Base-by-base conservation (phyloP, 1,284 basidiomycete genomes). In the Heterobasidion occidentale region DNA sequence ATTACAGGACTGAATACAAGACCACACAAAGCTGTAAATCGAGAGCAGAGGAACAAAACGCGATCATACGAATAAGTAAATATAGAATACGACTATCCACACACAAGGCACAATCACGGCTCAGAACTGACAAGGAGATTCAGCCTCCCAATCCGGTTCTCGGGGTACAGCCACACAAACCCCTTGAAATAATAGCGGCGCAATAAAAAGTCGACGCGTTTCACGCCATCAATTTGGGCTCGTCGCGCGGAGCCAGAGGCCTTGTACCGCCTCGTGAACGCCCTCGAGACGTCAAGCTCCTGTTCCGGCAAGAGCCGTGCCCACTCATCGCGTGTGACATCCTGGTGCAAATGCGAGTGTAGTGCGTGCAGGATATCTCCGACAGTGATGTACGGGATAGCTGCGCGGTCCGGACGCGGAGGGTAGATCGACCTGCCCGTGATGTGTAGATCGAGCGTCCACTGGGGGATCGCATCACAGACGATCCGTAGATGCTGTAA, bases 291-390 rank as follows among this genome's bases (percentile, higher is more conserved):
- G n/a, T 65, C 70, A 5, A 68, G 70, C 67, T 77, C 73, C 59
- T 78, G 70, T 19, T 67, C 59, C 4, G 66, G 33, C 8, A 66
- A 68, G 53, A 87, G 67, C 42, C 61, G 66, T 0, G 66, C 74
- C 81, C 83, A 88, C 62, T 86, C 83, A 9, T 65, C 61, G 46
- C 84, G 83, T 2, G 77, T 70, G 61, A 88, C 80, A 58, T 74
- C 73, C 59, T 67, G 69, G 56, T 81, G 81, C 57, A 88, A 67
- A 20, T 68, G 65, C n/a, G 67, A 64, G 65, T 84, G 78, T 46
- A 87, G 70, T 46, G 74, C 74, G 57, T 71, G 66, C 38, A 88
- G 68, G 35, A 88, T 73, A 59, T 87, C 85, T 36, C 77, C 76
- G 5, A 88, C 67, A 1, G 75, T 78, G 62, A 88, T 79, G 3